phyloP scores from a whole-genome alignment of 2,329 filamentous ascomycete species.

The Aureobasidium sp. region DNA sequence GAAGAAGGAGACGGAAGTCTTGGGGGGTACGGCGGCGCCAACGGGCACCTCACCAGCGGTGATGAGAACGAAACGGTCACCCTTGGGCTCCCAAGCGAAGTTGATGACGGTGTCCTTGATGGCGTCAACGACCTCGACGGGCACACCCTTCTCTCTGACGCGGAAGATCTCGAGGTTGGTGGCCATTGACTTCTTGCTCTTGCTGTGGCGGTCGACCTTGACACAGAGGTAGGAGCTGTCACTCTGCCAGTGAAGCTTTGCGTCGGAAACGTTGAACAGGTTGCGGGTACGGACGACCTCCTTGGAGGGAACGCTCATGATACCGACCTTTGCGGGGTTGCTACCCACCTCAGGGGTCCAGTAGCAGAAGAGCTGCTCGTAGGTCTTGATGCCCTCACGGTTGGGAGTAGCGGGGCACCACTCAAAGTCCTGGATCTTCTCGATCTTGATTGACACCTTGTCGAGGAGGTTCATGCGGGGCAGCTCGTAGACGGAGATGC shows the following conservation, averaged over 20 bases:
- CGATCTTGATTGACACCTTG: conserved; percentile 90
- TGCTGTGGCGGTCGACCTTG: conserved; percentile 97
- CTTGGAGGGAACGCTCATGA: conserved; percentile 95
- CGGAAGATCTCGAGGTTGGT: conserved; percentile 99
- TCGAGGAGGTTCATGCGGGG: conserved; percentile 83
- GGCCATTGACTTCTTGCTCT: conserved; percentile 95
- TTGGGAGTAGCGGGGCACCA: conserved; percentile 81
- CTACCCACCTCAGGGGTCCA: conserved; percentile 98
- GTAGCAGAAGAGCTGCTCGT: conserved; percentile 95
- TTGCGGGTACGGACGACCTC: conserved; percentile 90
- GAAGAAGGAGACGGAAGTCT: conserved; percentile 94
- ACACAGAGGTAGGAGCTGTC: conserved; percentile 90
- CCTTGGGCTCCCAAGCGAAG: conserved; percentile 98
- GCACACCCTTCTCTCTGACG: conserved; percentile 92
- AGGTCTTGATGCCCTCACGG: conserved; percentile 77
- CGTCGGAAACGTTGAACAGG: conserved; percentile 94
- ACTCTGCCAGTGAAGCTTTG: conserved; percentile 98
- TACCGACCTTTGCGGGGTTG: conserved; percentile 91
- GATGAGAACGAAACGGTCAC: conserved; percentile 93
- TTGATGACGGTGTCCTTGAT: conserved; percentile 99
- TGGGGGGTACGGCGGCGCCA: conserved; percentile 74
- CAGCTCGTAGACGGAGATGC: conserved; percentile 84
- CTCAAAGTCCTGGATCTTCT: conserved; percentile 95
- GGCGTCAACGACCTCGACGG: conserved; percentile 93
- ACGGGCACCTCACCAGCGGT: conserved; percentile 78